These are phyloP conservation scores for Torrubiella hemipterigena DNA, from an alignment of 2,329 filamentous ascomycete genomes.

Conservation along the genomic window DNA sequence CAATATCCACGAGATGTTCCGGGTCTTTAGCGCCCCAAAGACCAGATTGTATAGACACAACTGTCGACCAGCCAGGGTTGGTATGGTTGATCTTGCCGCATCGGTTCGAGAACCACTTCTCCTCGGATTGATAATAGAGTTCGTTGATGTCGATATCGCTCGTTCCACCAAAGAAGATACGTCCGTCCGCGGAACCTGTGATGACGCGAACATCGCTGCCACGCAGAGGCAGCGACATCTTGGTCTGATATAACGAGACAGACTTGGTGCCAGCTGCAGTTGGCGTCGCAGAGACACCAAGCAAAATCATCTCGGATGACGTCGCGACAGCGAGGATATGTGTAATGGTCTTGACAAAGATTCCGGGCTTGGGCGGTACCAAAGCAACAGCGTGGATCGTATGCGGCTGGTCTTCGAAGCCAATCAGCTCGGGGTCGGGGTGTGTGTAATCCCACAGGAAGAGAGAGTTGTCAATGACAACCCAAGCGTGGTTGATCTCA, in stretches of 20 bases:
- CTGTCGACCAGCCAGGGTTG: conserved; percentile 56
- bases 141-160: conserved; percentile 83
- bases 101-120: conserved; percentile 87
- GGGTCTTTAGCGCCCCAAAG: conserved; percentile 38
- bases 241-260: conserved; percentile 77
- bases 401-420: conserved; percentile 79
- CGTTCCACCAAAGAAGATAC: conserved; percentile 83
- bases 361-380: conserved; percentile 70
- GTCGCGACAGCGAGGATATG: conserved; percentile 87
- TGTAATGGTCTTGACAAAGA: conserved; percentile 77
- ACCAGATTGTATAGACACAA: conserved; percentile 39
- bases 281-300: conserved; percentile 66
- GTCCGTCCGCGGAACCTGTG: conserved; percentile 68
- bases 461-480: conserved; percentile 86
- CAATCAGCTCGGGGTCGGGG: conserved; percentile 81
- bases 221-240: conserved; percentile 67
- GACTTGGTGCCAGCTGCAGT: conserved; percentile 57
- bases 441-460: conserved; percentile 98
- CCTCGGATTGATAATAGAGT: conserved; percentile 91
- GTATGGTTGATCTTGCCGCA: conserved; percentile 86
- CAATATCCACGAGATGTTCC: conserved; percentile 66
- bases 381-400: conserved; percentile 87
- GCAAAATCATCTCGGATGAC: conserved; percentile 67
- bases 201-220: conserved; percentile 70
- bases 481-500: conserved; percentile 89